Evolutionary conservation across 1,284 basidiomycete genomes (phyloP).

Genomic region (Veloboletus limbatus): DNA sequence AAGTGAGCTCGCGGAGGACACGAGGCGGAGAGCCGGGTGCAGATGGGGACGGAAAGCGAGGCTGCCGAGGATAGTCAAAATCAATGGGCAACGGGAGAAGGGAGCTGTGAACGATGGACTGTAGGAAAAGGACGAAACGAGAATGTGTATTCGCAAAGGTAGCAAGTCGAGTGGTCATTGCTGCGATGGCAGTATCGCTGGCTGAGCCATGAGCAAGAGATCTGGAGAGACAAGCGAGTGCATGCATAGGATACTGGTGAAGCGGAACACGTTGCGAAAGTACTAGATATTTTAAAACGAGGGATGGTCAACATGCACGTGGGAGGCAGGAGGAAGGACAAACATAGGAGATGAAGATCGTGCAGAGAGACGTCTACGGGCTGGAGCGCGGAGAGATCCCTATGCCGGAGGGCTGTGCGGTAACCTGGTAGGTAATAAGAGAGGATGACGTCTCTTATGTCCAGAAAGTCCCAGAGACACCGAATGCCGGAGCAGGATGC

Average conservation of each 20-base stretch:
- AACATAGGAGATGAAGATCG: conserved; percentile 62
- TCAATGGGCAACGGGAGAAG: conserved; percentile 44
- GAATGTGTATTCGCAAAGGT: conserved; percentile 60
- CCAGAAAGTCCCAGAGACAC: conserved; percentile 41
- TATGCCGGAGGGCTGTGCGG: conserved; percentile 39
- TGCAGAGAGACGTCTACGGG: conserved; percentile 52
- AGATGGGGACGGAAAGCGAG: conserved; percentile 21
- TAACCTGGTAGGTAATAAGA: conserved; percentile 60
- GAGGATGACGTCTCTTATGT: conserved; percentile 52
- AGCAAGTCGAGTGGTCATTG: conserved; percentile 41
- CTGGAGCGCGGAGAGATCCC: conserved; percentile 41
- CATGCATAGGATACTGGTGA: conserved; percentile 57
- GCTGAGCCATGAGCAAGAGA: conserved; percentile 28
- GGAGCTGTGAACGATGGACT: conserved; percentile 64
- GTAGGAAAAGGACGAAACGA: conserved; percentile 68
- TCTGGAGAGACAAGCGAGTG: conserved; percentile 49
- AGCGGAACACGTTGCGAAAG: conserved; percentile 59
- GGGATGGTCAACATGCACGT: conserved; percentile 13
- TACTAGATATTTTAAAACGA: conserved; percentile 42
- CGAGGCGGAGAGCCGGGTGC: conserved; percentile 23
- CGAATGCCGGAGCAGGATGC: conserved; percentile 47
- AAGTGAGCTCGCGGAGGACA: conserved; percentile 57
- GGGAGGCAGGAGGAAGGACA: conserved; percentile 30
- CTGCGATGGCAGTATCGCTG: no score
- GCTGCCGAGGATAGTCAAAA: conserved; percentile 32